These are phyloP conservation scores for Albatrellus ellisii DNA, from an alignment of 768 basidiomycete species.

Conservation along the genomic window DNA sequence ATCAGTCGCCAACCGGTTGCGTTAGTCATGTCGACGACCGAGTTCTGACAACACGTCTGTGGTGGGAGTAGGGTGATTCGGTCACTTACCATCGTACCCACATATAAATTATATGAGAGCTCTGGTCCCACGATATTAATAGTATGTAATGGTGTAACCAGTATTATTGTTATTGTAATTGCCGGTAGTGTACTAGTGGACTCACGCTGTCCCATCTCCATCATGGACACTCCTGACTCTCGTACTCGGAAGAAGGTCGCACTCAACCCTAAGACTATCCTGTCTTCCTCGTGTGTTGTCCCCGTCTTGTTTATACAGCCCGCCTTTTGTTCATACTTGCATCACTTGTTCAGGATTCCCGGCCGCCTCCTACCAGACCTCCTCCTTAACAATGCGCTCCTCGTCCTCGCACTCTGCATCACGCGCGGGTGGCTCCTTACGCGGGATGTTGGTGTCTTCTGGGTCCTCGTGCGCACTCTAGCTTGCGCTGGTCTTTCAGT, in stretches of 20 bases:
- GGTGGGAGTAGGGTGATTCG: not conserved
- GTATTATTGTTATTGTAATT: not conserved
- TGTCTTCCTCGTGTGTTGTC: constrained; percentile 15
- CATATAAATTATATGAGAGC: not conserved
- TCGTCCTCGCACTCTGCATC: constrained; percentile 47
- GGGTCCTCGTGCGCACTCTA: constrained; percentile 62
- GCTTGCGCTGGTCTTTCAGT: constrained; percentile 60
- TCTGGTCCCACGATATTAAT: too few species aligned
- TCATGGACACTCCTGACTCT: constrained; percentile 21
- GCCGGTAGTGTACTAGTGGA: not conserved
- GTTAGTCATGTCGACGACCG: not conserved
- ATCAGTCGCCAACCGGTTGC: not conserved
- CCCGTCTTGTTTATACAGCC: not conserved
- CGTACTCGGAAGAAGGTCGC: constrained; percentile 24
- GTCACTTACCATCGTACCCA: not conserved
- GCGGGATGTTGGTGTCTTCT: constrained; percentile 58
- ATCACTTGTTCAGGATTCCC: constrained; percentile 6
- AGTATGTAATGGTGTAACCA: not conserved
- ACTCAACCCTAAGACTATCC: constrained; percentile 16
- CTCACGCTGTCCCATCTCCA: too few species aligned
- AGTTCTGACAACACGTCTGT: not conserved
- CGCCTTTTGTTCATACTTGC: not conserved
- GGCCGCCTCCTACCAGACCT: constrained; percentile 23
- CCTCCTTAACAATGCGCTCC: constrained; percentile 46
- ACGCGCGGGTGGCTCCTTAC: constrained; percentile 56